Base-by-base conservation (phyloP, 306 rosid species). In the Mucuna pruriens region DNA sequence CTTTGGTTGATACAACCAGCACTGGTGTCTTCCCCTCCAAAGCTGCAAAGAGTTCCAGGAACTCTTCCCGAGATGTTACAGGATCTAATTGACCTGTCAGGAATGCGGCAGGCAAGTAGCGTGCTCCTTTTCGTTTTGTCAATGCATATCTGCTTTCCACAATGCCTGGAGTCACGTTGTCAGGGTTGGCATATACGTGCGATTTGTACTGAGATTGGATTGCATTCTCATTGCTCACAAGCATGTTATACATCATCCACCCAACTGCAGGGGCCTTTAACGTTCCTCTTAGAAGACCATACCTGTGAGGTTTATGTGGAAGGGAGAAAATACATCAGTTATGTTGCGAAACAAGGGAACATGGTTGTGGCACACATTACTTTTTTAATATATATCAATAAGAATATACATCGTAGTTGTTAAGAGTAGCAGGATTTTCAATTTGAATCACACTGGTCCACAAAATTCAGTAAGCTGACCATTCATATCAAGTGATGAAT, bases 171-270 rank as follows among this genome's bases (percentile, higher is more conserved):
- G 97, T 95, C 69, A 95, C 99, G 40, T 93, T 95, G 67, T 88
- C 94, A 15, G 99, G 90, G 84, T 95, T 84, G 25, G 94, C 90
- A 80, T 93, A 95, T 68, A 95, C 99, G 48, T 95, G 99, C 16
- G 98, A 95, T 86, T 91, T 91, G 86, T 93, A 91, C 77, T 95
- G 97, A 29, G 99, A 95, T 87, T 93, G 85, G 73, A 95, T 95
- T 22, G 97, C 92, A 4, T 90, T 93, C 86, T 88, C 93, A 65
- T 95, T 91, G 90, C 97, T 95, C 79, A 95, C 99, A 5, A 95
- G 97, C 86, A 95, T 80, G 86, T 91, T 95, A 62, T 95, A 95
- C 96, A 95, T 88, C 98, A 93, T 91, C 99, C 98, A 95, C 17
- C 99, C 98, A 76, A 95, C 87, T 22, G 97, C 99, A n/a, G 98